Evolutionary conservation across 2,329 filamentous ascomycete genomes (phyloP), one percentile per base, ranked within the genome.

Genomic region (Diaporthe citri): DNA sequence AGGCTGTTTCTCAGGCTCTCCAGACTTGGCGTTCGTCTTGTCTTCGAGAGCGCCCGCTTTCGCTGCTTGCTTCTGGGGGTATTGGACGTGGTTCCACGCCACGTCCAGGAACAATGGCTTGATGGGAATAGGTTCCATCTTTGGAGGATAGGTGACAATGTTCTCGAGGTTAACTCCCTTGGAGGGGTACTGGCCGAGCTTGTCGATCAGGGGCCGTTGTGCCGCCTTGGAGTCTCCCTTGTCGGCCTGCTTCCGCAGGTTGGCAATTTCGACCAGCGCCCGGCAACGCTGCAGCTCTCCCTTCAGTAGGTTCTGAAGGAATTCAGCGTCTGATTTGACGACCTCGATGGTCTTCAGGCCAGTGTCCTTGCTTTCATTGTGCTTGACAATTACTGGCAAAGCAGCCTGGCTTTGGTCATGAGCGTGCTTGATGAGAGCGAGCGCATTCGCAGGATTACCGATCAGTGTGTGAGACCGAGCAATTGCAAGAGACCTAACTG

Each of bases 71-170:
- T 91, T 91, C 46, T 92, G 92, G 0, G 96, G 95, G 81, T 99
- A 99, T 66, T 95, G 92, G 77, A 99, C 96, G 82, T 98, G 98
- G 82, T 98, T 98, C 94, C 95, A 99, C 13, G 97, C 97, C 10
- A 98, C 93, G 81, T 99, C 97, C 75, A 98, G 91, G 88, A 98
- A 98, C 46, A 98, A 88, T 39, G 97, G 97, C 87, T 99, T 99
- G 71, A 98, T 93, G 0, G 97, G 95, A 52, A 98, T 91, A 1
- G 93, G 89, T 76, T 94, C 91, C 78, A 98, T 86, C 81, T 92
- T 94, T 1, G 96, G 96, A 17, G 97, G 97, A 83, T 96, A 98
- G 6, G 92, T 90, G 62, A 98, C 96, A 36, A 99, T 86, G 78
- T 96, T 96, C 56, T 88, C 88, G 36, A 98, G 87, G 82, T 98